Percentiles rank a stretch among this genome's conserved stretches.
These are phyloP conservation scores for Voacanga thouarsii DNA, from an alignment of 257 asterid genomes.

Conservation along the genomic window DNA sequence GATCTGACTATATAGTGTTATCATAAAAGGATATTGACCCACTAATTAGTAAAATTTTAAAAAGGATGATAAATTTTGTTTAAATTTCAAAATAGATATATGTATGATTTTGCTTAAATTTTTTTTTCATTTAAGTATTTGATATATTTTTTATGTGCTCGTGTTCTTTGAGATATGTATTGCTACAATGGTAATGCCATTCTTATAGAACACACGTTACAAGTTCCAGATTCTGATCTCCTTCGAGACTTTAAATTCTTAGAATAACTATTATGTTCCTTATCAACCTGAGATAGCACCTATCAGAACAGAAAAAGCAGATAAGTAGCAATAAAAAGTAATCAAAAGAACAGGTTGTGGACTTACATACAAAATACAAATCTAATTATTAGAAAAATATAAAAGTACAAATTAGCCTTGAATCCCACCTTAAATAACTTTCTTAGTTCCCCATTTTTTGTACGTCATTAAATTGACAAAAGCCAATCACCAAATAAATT, in stretches of 20 bases:
- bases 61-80: too few species aligned
- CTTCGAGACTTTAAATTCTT: conserved; percentile 32
- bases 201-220: conserved; percentile 69
- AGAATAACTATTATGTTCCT: conserved; percentile 28
- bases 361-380: conserved; percentile 6
- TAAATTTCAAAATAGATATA: too few species aligned
- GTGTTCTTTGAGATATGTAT: too few species aligned
- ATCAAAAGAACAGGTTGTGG: conserved; percentile 3
- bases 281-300: conserved; percentile 43
- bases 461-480: too few species aligned
- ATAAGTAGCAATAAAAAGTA: conserved; percentile 3
- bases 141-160: too few species aligned
- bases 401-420: neutral
- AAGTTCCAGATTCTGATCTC: conserved; percentile 46
- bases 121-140: too few species aligned
- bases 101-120: too few species aligned
- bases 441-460: neutral
- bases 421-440: neutral
- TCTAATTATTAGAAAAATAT: neutral
- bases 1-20: too few species aligned
- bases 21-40: too few species aligned
- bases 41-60: too few species aligned
- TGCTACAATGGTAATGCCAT: too few species aligned
- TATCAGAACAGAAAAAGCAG: conserved; percentile 26
- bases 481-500: too few species aligned